Evolutionary conservation across 1,139 yeast species (phyloP), one percentile per base, ranked within the genome.

Genomic region (Magnusiomyces suaveolens): DNA sequence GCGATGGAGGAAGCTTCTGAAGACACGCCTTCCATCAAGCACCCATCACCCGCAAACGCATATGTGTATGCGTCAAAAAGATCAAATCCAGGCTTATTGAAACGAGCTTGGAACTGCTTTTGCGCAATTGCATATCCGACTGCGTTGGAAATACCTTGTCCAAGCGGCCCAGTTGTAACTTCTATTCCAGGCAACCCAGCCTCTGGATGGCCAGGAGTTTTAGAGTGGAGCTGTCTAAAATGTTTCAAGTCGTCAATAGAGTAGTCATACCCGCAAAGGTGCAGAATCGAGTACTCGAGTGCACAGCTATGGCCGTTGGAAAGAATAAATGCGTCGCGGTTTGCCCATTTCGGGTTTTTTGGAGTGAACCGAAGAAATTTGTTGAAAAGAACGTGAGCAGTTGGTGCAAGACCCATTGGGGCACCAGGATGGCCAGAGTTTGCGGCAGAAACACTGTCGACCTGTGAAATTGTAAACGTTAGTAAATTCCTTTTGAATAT

Each of bases 361-460:
- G 97, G 95, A 81, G 87, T 88, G 76, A 88, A 82, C 67, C 76
- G 83, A 87, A 90, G 79, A 62, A 68, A 70, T 69, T 83, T 80
- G 71, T 82, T 78, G 83, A 84, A 92, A 62, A 84, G 67, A 54
- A 80, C 77, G 69, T 84, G 89, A 56, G 88, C 86, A 59, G 90
- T 80, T 54, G 95, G 96, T 32, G 99, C 97, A 72, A 92, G 77
- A 61, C 97, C 98, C 81, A 92, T 82, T 66, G 98, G 98, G 55
- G 99, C 58, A 80, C 98, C 98, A 56, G 99, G 99, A 77, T 92
- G 99, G 64, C 99, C 99, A 59, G 96, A 85, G 75, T 92, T 87
- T 66, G 97, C 95, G 71, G 83, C 81, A 59, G 84, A 79, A 60
- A 87, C 95, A 62, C 87, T 84, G 73, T 92, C 99, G 57, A 86